Evolutionary conservation across 164 flowering plant genomes (phyloP), one percentile per base, ranked within the genome.

Genomic region (Annona squamosa): DNA sequence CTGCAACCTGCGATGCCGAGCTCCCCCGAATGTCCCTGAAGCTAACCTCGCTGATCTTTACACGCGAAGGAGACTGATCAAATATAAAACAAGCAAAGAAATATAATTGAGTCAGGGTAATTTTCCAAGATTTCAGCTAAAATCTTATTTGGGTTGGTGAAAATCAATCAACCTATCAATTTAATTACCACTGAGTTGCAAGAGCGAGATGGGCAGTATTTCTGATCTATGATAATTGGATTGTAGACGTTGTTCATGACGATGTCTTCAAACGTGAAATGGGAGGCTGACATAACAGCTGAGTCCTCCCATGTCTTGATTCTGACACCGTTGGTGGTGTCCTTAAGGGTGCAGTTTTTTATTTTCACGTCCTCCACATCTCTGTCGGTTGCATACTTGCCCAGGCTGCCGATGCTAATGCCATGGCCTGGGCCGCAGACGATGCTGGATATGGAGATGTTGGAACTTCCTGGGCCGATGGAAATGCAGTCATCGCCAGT

Each of bases 221-320:
- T 56, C 65, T 91, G 94, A 70, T 91, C 84, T 4, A 91, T 86
- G 75, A 90, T 87, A 44, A 91, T 91, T 1, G 97, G 94, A 63
- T 88, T 86, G 59, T 37, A 78, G 57, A 90, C 94, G 71, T 91
- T 81, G 4, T 63, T 18, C 89, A 85, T 81, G 19, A 66, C 41
- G 3, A 85, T 77, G 59, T 86, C 74, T 62, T 84, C 73, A 44
- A 84, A 84, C 17, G 62, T 72, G 63, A 84, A 76, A 47, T 80
- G 77, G 37, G 72, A 37, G 2, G 75, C 76, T 2, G 71, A 67
- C 17, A 26, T 3, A n/a, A 16, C 37, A 26, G 76, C 66, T 44
- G 66, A 74, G n/a, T 86, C 92, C 87, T 86, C 88, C 93, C 93
- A 90, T 41, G 90, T 87, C 80, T 91, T 91, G 59, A 90, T 91